These are phyloP conservation scores for Aspergillus spinulosporus DNA, from an alignment of 2,329 filamentous ascomycete genomes.

Conservation along the genomic window DNA sequence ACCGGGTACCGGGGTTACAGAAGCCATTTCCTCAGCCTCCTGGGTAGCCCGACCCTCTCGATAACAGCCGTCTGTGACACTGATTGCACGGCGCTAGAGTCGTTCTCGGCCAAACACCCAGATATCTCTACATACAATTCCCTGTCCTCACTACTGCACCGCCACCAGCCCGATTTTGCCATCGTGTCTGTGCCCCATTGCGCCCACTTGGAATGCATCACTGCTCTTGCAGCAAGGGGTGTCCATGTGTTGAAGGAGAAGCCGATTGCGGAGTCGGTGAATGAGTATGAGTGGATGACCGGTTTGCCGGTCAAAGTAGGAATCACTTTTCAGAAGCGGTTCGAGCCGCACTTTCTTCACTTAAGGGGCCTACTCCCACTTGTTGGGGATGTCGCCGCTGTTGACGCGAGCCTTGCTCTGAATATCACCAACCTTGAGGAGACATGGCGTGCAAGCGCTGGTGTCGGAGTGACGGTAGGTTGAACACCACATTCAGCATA, in stretches of 20 bases:
- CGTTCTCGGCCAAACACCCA: not conserved
- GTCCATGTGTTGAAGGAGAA: not conserved
- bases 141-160: not conserved
- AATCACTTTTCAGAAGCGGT: not conserved
- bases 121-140: not conserved
- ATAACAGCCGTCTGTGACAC: not conserved
- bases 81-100: not conserved
- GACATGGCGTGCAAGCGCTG: not conserved
- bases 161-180: not conserved
- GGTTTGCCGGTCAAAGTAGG: not conserved
- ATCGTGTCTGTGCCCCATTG: not conserved
- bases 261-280: not conserved
- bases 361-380: not conserved
- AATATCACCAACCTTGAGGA: not conserved
- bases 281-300: not conserved
- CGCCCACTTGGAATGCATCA: not conserved
- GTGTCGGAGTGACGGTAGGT: not conserved
- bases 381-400: not conserved
- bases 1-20: not conserved
- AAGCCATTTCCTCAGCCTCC: not conserved
- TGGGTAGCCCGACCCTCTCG: not conserved
- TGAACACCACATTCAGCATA: too few relatives aligned
- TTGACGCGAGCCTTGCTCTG: not conserved
- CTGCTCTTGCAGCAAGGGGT: not conserved
- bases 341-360: not conserved